phyloP scores from a whole-genome alignment of 1,284 basidiomycete genomes.

The Paramarasmius palmivorus region DNA sequence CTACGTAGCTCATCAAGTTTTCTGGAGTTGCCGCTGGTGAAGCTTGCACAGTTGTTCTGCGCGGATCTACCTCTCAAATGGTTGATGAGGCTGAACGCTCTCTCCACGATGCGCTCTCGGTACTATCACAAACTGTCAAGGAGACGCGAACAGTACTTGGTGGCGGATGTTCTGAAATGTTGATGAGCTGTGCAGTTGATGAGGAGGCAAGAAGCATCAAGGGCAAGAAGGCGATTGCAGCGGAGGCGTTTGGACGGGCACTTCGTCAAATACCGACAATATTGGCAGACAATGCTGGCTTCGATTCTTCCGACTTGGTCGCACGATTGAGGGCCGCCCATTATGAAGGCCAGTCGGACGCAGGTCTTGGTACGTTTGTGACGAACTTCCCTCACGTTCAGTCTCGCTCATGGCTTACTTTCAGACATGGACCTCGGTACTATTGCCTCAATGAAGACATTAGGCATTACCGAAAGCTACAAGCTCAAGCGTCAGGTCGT shows the following conservation, averaged over 20 bases:
- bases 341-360: constrained; percentile 83
- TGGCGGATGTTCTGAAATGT: constrained; percentile 97
- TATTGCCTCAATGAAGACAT: constrained; percentile 85
- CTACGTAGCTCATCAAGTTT: constrained; percentile 98
- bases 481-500: constrained; percentile 98
- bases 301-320: constrained; percentile 96
- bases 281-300: constrained; percentile 96
- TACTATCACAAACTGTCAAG: constrained; percentile 96
- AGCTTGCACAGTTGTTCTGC: constrained; percentile 98
- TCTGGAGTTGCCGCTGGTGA: constrained; percentile 97
- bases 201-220: constrained; percentile 83
- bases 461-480: constrained; percentile 95
- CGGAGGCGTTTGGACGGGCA: constrained; percentile 89
- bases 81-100: constrained; percentile 99
- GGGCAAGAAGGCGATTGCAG: constrained; percentile 96
- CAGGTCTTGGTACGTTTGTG: constrained; percentile 74
- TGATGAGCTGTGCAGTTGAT: constrained; percentile 95
- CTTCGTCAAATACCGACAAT: constrained; percentile 96
- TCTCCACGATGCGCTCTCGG: constrained; percentile 95
- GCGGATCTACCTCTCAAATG: constrained; percentile 98
- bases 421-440: constrained; percentile 86
- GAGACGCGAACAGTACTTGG: constrained; percentile 94
- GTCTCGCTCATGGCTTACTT: constrained; percentile 5
- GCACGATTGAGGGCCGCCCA: constrained; percentile 90
- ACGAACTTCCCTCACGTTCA: constrained; percentile 3